Base-by-base conservation (phyloP, 768 basidiomycete species). In the Lentinula aciculospora region DNA sequence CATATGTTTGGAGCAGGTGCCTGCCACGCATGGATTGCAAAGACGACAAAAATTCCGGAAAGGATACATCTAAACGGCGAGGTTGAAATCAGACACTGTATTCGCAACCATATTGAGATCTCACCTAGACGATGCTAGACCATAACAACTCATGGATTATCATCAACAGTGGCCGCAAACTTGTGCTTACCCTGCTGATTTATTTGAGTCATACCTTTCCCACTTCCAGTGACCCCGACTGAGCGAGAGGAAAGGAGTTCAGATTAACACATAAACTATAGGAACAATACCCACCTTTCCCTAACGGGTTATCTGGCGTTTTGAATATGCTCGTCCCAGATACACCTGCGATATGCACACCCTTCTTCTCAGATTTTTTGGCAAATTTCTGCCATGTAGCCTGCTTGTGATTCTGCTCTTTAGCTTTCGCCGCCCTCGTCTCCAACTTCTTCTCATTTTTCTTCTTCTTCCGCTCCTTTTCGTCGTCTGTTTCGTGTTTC, bases 401-500 rank as follows among this genome's bases (percentile, higher is more conserved):
- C 73, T 94, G 92, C 73, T 93, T 92, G 61, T 76, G 77, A 31
- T 74, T 78, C 74, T 95, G 93, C 67, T 95, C 93, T 70, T 93
- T 92, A 9, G 92, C 89, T 72, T 95, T 95, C 8, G 84, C 81
- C 34, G 91, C 92, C 65, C 81, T 84, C 17, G 75, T 81, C 75
- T 94, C 93, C 40, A 92, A 63, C 72, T 94, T 94, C 78, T 94
- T 94, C 78, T 94, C 93, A 66, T 93, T 94, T 77, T 92, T 93
- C 78, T 94, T 94, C 81, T 92, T 91, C 82, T 93, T 94, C 70
- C 84, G 79, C 73, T 94, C 92, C 64, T 91, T 90, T 69, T 94
- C 93, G 70, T 94, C 92, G 64, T 71, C 85, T 66, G 86, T 86
- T 51, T 74, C 83, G 66, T 88, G 71, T 77, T 92, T 93, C 57